Evolutionary conservation across 192 early-diverging fungal species (phyloP), one percentile per base, ranked within the genome.

Genomic region (Backusella psychrophila): DNA sequence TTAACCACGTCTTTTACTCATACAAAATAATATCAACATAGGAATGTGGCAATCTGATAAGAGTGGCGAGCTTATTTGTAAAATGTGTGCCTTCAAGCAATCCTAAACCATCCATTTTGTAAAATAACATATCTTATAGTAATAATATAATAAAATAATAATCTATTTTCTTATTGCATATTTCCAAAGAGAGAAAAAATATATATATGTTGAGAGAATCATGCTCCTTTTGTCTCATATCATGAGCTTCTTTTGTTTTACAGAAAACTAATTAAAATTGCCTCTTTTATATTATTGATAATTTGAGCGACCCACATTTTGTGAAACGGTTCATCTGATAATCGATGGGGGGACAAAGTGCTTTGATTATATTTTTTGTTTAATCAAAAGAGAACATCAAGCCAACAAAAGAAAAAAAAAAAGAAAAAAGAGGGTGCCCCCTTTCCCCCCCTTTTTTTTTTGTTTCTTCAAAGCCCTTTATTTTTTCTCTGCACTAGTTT

Each of bases 1-100:
- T 19, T 42, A 31, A 17, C 14, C 9, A 33, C 12, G 14, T n/a
- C 52, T 59, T n/a, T 53, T 56, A 14, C 23, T 75, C 3, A 33
- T 74, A 12, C 6, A 66, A 29, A 4, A 66, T 41, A 7, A 21
- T 23, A 26, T 12, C 11, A 39, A n/a, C 21, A 23, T 68, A 75
- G 74, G 74, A 17, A 75, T 75, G 65, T 75, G 74, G 74, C 74
- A 75, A 34, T 65, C 38, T 42, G 74, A 65, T 67, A 46, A 36
- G 17, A 29, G 26, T 21, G 44, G 65, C 9, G 74, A 75, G n/a
- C 34, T 75, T 9, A 67, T 42, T 21, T 75, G 74, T 46, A 75
- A 75, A 66, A 75, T 66, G 63, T 75, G 74, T 46, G 59, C 65
- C 11, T 49, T 71, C 15, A 71, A 71, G 42, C 70, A 71, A 49